These are phyloP conservation scores for Voacanga thouarsii DNA, from an alignment of 257 asterid genomes.

Conservation along the genomic window DNA sequence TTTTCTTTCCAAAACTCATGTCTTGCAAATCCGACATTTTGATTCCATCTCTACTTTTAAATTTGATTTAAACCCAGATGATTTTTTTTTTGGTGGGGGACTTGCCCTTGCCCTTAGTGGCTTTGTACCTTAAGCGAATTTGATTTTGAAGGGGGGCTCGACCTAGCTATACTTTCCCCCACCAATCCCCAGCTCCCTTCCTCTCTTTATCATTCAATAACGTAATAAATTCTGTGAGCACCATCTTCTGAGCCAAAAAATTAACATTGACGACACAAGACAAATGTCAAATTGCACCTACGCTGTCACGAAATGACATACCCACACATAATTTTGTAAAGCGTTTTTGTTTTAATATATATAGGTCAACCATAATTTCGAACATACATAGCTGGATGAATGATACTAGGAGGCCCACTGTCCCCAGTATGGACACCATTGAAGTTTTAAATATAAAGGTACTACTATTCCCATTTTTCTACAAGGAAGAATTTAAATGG, in stretches of 20 bases:
- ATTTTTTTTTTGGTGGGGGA: too few species aligned
- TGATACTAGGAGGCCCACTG: not conserved
- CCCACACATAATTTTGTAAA: slow-evolving; percentile 15
- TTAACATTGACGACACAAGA: not conserved
- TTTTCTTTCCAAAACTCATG: too few species aligned
- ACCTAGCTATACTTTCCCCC: too few species aligned
- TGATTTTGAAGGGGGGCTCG: too few species aligned
- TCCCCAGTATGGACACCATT: not conserved
- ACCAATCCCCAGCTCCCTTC: not conserved
- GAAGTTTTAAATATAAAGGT: not conserved
- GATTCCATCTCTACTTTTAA: too few species aligned
- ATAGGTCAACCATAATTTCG: slow-evolving; percentile 1
- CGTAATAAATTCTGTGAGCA: not conserved
- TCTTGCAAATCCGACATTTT: too few species aligned
- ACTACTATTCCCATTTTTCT: not conserved
- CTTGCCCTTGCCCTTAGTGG: too few species aligned
- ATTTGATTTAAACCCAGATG: too few species aligned
- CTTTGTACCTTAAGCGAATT: too few species aligned
- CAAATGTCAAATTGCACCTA: slow-evolving; percentile 7
- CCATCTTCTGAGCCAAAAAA: slow-evolving; percentile 10
- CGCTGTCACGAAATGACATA: slow-evolving; percentile 10
- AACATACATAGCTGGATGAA: not conserved
- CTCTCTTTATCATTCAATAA: not conserved
- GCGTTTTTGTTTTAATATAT: not conserved
- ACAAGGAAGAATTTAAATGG: not conserved